phyloP scores from a whole-genome alignment of 441 rosid genomes.

The Gossypium armourianum region DNA sequence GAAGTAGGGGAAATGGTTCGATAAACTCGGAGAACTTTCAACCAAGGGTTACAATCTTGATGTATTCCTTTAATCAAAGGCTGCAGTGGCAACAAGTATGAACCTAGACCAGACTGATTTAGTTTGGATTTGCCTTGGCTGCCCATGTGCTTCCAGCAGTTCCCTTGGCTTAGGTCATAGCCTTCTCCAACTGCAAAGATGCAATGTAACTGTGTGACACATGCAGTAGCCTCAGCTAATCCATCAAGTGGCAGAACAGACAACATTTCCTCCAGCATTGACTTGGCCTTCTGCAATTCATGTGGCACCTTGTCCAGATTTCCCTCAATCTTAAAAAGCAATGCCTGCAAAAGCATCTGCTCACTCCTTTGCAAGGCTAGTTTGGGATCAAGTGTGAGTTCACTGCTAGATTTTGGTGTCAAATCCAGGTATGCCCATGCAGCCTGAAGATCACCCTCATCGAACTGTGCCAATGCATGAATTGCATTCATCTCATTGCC shows the following conservation, averaged over 20 bases:
- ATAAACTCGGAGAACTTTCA: conserved; percentile 71
- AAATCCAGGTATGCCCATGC: conserved; percentile 89
- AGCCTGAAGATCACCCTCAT: conserved; percentile 73
- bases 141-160: not conserved
- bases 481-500: conserved; percentile 91
- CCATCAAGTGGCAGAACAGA: conserved; percentile 77
- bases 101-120: conserved; percentile 39
- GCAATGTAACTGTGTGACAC: conserved; percentile 80
- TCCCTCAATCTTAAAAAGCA: conserved; percentile 68
- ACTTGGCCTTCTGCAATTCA: conserved; percentile 67
- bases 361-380: conserved; percentile 90
- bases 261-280: conserved; percentile 76
- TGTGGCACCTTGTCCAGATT: conserved; percentile 51
- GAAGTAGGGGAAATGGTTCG: conserved; percentile 56
- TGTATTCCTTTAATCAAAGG: conserved; percentile 40
- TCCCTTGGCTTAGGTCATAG: conserved; percentile 30
- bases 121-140: conserved; percentile 28
- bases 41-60: conserved; percentile 87
- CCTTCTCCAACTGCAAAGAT: conserved; percentile 71
- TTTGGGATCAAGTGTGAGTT: conserved; percentile 84
- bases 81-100: conserved; percentile 52
- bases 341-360: conserved; percentile 92
- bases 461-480: conserved; percentile 82
- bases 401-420: conserved; percentile 87
- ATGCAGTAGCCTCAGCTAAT: conserved; percentile 59